These are phyloP conservation scores for Lagerstroemia speciosa DNA, from an alignment of 345 rosid genomes.

Conservation along the genomic window DNA sequence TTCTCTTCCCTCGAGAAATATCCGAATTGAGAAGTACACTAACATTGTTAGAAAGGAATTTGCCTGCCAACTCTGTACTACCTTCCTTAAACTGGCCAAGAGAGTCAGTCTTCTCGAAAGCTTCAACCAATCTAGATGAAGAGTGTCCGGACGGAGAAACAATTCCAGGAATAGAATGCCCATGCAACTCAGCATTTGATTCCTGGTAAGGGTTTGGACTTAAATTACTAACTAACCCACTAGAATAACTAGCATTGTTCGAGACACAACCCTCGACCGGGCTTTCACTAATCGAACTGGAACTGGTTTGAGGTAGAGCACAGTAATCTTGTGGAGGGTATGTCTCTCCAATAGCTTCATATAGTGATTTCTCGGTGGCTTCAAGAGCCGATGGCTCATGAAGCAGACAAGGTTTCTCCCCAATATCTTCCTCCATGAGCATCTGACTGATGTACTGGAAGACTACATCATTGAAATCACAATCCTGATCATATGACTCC, in stretches of 20 bases:
- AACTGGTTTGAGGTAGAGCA: constrained; percentile 6
- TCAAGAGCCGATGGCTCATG: constrained; percentile 55
- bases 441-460: constrained; percentile 44
- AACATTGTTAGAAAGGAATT: not conserved
- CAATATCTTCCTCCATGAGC: constrained; percentile 63
- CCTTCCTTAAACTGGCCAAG: constrained; percentile 12
- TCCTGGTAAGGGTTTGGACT: constrained; percentile 11
- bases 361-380: constrained; percentile 50
- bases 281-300: constrained; percentile 1
- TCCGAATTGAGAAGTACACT: constrained; percentile 13
- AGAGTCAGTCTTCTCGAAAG: not conserved
- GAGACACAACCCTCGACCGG: constrained; percentile 13
- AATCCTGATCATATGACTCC: constrained; percentile 29
- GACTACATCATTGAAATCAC: constrained; percentile 46
- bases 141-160: constrained; percentile 26
- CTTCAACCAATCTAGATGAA: not conserved
- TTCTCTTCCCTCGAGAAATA: constrained; percentile 9
- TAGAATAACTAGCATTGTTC: not conserved
- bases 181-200: constrained; percentile 15
- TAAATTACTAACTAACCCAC: constrained; percentile 6
- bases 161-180: constrained; percentile 6
- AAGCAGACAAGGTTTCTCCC: constrained; percentile 40
- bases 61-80: constrained; percentile 5
- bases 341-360: constrained; percentile 49
- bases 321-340: constrained; percentile 26